Percentiles rank a stretch among this genome's conserved stretches.
Conservation (phyloP, 108 stramenopile species). For the Cyclotella distinguenda region DNA sequence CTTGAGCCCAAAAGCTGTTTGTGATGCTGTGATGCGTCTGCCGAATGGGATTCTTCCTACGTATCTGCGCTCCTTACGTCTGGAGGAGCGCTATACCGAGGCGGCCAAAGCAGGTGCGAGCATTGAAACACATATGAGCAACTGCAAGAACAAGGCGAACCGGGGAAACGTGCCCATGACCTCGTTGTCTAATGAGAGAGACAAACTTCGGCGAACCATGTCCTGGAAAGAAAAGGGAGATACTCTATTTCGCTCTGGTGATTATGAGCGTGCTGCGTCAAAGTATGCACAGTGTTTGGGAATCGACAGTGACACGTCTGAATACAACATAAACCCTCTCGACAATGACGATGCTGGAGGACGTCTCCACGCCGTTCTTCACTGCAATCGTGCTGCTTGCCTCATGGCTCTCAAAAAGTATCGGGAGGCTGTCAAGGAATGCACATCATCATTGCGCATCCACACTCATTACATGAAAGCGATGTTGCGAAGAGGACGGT, state of each 20-base stretch:
- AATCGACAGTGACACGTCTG: constrained; percentile 52
- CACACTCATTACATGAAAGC: constrained; percentile 90
- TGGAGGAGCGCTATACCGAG: constrained; percentile 76
- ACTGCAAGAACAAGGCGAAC: constrained; percentile 35
- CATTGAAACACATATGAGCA: constrained; percentile 43
- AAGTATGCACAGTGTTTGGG: constrained; percentile 66
- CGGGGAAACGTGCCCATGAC: constrained; percentile 29
- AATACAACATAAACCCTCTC: constrained; percentile 25
- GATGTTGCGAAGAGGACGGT: constrained; percentile 78
- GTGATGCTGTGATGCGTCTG: constrained; percentile 72
- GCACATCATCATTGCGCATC: constrained; percentile 79
- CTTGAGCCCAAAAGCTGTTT: constrained; percentile 55
- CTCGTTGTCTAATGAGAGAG: constrained; percentile 48
- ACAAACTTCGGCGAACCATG: constrained; percentile 53
- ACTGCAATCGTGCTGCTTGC: constrained; percentile 90
- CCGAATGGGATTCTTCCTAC: constrained; percentile 52
- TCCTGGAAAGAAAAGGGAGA: constrained; percentile 67
- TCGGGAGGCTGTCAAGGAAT: constrained; percentile 76
- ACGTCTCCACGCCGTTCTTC: constrained; percentile 79
- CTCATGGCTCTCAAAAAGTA: constrained; percentile 76
- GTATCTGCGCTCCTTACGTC: constrained; percentile 67
- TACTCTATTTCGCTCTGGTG: constrained; percentile 58
- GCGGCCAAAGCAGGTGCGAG: constrained; percentile 53
- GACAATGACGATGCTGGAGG: constrained; percentile 65
- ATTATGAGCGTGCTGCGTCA: constrained; percentile 61